Percentiles rank a stretch among this genome's conserved stretches.
These are phyloP conservation scores for Didymella keratinophila DNA, from an alignment of 2,329 filamentous ascomycete genomes.

Conservation along the genomic window DNA sequence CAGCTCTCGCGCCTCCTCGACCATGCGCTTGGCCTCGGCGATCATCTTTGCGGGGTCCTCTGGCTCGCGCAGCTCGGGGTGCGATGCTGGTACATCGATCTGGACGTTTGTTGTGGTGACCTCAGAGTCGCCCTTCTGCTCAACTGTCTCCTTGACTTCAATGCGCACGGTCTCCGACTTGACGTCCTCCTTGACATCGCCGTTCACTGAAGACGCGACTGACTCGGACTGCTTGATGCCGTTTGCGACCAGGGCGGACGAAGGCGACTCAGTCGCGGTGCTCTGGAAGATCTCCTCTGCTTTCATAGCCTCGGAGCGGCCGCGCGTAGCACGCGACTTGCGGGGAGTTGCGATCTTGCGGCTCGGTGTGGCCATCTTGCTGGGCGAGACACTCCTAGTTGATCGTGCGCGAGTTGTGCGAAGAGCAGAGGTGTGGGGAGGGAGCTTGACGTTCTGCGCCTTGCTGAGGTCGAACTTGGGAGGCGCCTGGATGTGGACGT, in stretches of 20 bases:
- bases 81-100: constrained; percentile 74
- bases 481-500: constrained; percentile 76
- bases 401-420: constrained; percentile 59
- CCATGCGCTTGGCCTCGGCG: constrained; percentile 86
- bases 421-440: constrained; percentile 37
- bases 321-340: constrained; percentile 60
- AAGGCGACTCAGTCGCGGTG: constrained; percentile 58
- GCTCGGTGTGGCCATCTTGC: constrained; percentile 56
- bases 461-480: constrained; percentile 75
- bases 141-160: constrained; percentile 71
- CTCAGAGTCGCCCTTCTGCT: constrained; percentile 67
- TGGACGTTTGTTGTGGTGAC: constrained; percentile 76
- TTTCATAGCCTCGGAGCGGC: constrained; percentile 37
- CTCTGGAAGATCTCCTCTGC: constrained; percentile 51
- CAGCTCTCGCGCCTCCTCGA: constrained; percentile 71
- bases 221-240: constrained; percentile 53
- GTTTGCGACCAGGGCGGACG: constrained; percentile 53
- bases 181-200: constrained; percentile 41
- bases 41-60: constrained; percentile 86
- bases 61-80: constrained; percentile 72
- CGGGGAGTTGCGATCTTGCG: constrained; percentile 62
- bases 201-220: constrained; percentile 48
- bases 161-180: constrained; percentile 67
- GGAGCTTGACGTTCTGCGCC: constrained; percentile 41
- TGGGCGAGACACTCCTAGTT: constrained; percentile 66